Evolutionary conservation across 2,329 filamentous ascomycete species (phyloP).

Genomic region (Cryphonectria japonica): DNA sequence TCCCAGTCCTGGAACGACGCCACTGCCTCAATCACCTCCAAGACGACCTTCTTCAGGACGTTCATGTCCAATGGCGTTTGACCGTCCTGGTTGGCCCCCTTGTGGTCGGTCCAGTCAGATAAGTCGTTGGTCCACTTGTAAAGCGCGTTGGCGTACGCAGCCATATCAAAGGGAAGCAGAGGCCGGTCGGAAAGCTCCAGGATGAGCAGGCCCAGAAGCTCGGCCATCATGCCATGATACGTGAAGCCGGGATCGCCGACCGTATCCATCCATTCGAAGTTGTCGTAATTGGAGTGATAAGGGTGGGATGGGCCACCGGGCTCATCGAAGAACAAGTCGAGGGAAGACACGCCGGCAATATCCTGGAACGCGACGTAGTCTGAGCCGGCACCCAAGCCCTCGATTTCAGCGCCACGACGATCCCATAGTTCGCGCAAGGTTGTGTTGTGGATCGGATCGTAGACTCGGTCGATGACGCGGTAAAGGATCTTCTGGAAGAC

Average conservation of each 20-base stretch:
- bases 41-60: conserved; percentile 65
- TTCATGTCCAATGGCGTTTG: conserved; percentile 53
- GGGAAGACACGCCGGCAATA: conserved; percentile 83
- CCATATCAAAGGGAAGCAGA: conserved; percentile 80
- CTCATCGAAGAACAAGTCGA: conserved; percentile 76
- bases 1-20: conserved; percentile 76
- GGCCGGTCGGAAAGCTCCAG: conserved; percentile 83
- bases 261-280: conserved; percentile 80
- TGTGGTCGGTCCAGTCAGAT: conserved; percentile 61
- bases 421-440: conserved; percentile 80
- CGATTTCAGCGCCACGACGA: conserved; percentile 61
- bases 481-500: conserved; percentile 74
- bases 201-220: conserved; percentile 80
- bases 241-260: conserved; percentile 81
- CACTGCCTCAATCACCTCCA: conserved; percentile 62
- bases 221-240: conserved; percentile 78
- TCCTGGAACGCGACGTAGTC: conserved; percentile 92
- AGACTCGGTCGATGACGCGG: conserved; percentile 73
- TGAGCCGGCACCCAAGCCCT: conserved; percentile 72
- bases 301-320: conserved; percentile 56
- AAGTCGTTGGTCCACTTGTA: conserved; percentile 68
- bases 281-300: conserved; percentile 86
- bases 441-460: conserved; percentile 71
- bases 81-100: conserved; percentile 47
- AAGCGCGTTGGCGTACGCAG: conserved; percentile 70